These are phyloP conservation scores for Cyclotella choctawhatcheeana DNA, from an alignment of 108 stramenopile species.

Conservation along the genomic window DNA sequence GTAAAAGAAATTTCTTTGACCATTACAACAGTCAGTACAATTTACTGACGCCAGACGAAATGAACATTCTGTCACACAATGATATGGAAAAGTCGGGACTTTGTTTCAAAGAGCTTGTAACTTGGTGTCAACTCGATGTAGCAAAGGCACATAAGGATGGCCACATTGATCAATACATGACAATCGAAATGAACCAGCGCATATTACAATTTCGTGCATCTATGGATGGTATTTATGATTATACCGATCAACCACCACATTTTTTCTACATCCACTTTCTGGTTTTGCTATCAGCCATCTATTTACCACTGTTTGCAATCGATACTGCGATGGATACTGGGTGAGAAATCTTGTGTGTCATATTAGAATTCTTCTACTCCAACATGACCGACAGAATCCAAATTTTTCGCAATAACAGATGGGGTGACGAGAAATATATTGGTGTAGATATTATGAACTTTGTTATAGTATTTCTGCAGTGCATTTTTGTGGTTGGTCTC, in stretches of 20 bases:
- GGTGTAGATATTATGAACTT: constrained; percentile 54
- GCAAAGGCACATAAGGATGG: constrained; percentile 17
- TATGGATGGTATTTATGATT: constrained; percentile 43
- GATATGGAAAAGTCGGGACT: constrained; percentile 38
- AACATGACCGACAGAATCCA: too few species aligned
- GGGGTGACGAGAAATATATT: constrained; percentile 63
- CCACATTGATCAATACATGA: constrained; percentile 16
- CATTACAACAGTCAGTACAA: constrained; percentile 32
- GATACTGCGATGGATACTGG: constrained; percentile 14
- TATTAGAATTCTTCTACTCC: too few species aligned
- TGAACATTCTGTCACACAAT: constrained; percentile 20
- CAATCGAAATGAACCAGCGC: background rate
- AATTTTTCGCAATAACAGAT: too few species aligned
- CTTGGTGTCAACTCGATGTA: constrained; percentile 28
- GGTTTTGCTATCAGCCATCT: constrained; percentile 42
- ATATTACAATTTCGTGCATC: constrained; percentile 16
- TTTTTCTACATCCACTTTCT: constrained; percentile 66
- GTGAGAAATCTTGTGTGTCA: too few species aligned
- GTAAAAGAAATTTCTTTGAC: constrained; percentile 37
- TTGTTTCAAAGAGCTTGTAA: constrained; percentile 19
- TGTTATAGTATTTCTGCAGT: constrained; percentile 45
- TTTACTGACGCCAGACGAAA: constrained; percentile 42
- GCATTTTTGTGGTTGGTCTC: constrained; percentile 46
- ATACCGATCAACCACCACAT: constrained; percentile 47
- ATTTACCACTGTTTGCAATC: constrained; percentile 55